Conservation (phyloP, 805 yeast genomes). For the Sungouiozyma ichnusensis region DNA sequence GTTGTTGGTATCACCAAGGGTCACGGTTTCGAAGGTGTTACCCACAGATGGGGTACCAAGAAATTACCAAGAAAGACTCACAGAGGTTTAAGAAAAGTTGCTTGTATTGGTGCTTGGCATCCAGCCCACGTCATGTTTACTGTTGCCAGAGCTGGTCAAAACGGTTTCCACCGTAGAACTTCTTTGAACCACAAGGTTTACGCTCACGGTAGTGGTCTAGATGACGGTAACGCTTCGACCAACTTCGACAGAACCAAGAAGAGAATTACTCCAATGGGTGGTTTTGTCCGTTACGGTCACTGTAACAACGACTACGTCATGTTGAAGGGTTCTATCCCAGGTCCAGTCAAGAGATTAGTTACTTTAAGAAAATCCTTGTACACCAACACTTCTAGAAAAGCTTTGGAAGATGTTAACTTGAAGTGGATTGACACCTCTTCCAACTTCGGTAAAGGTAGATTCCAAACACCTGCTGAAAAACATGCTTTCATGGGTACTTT, state of each 20-base stretch:
- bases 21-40: conserved; percentile 99
- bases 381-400: conserved; percentile 96
- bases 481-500: conserved; percentile 99
- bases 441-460: conserved; percentile 99
- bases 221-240: conserved; percentile 91
- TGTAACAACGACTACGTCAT: conserved; percentile 96
- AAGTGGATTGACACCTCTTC: conserved; percentile 99
- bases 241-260: conserved; percentile 99
- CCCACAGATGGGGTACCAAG: conserved; percentile 99
- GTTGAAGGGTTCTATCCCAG: conserved; percentile 99
- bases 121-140: conserved; percentile 99
- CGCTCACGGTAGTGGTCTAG: conserved; percentile 97
- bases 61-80: conserved; percentile 99
- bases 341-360: conserved; percentile 98
- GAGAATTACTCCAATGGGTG: conserved; percentile 99
- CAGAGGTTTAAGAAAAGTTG: conserved; percentile 99
- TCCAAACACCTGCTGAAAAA: conserved; percentile 99
- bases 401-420: conserved; percentile 89
- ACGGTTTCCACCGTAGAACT: conserved; percentile 99
- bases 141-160: conserved; percentile 99
- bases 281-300: conserved; percentile 98
- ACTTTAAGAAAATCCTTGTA: conserved; percentile 97
- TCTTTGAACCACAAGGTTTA: conserved; percentile 99
- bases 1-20: conserved; percentile 99
- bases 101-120: conserved; percentile 99